phyloP scores from a whole-genome alignment of 306 rosid genomes.

The Sicyos baderoa region DNA sequence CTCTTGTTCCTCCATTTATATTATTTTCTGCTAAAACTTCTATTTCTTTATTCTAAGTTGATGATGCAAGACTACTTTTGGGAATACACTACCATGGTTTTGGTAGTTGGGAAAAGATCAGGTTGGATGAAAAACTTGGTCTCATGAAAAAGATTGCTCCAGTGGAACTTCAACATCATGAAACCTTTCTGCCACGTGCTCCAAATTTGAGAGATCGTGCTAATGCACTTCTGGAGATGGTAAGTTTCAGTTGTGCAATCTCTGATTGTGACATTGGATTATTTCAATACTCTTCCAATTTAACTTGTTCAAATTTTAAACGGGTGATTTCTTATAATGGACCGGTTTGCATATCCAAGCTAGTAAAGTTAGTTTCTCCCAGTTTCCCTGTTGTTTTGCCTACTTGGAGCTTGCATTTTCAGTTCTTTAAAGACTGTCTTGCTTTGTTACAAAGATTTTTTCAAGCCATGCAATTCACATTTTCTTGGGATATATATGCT shows the following conservation, averaged over 20 bases:
- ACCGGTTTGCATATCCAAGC: not conserved
- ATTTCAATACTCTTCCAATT: not conserved
- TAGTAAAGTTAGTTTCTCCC: not conserved
- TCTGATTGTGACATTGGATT: not conserved
- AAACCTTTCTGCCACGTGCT: slow-evolving; percentile 95
- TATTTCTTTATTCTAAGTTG: slow-evolving; percentile 47
- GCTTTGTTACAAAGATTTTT: not conserved
- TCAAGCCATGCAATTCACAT: not conserved
- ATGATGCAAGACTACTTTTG: slow-evolving; percentile 95
- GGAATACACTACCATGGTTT: slow-evolving; percentile 92
- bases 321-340: not conserved
- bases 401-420: slow-evolving; percentile 1
- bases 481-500: slow-evolving; percentile 7
- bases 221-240: slow-evolving; percentile 93
- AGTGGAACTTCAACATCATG: slow-evolving; percentile 96
- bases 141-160: slow-evolving; percentile 93
- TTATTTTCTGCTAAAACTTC: not conserved
- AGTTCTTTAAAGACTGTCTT: not conserved
- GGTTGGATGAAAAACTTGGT: slow-evolving; percentile 93
- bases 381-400: not conserved
- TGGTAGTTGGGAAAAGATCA: slow-evolving; percentile 93
- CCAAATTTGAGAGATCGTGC: slow-evolving; percentile 98
- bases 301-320: not conserved
- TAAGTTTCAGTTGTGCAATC: slow-evolving; percentile 29
- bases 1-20: not conserved